Base-by-base conservation (phyloP, 192 early-diverging fungal species). In the Thamnidium elegans region DNA sequence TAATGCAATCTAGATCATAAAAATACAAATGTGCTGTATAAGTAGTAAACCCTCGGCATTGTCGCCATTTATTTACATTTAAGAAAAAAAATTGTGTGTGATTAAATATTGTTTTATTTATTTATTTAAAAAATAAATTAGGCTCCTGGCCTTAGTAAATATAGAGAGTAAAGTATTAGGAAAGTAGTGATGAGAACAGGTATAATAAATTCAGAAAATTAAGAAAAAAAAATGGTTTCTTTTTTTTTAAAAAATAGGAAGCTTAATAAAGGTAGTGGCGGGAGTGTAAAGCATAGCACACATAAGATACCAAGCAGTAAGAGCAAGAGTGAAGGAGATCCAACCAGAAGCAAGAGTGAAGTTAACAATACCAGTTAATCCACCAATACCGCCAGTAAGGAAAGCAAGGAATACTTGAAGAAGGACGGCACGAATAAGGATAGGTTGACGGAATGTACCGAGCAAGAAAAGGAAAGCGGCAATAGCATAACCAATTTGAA, bases 281-380 rank as follows among this genome's bases (percentile, higher is more conserved):
- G 42, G 31, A 7, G 46, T 54, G 39, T 32, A 71, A 5, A 71
- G 14, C 8, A 72, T 54, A 23, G 70, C 64, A 62, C 31, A 19
- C 15, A 44, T 55, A 7, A 66, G 32, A 32, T 72, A 72, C 58
- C 59, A 72, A 11, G 70, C 70, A 23, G 70, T 72, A 23, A 62
- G 2, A 26, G 50, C 17, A n/a, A 72, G 51, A n/a, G 56, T 62
- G 34, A 72, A 50, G 13, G 58, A 62, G 51, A 72, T 54, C 70
- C 70, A 72, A 17, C 70, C 70, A 20, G 58, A 50, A 56, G 46
- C 52, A 14, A 48, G 50, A 10, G 54, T 53, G 1, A 55, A 9
- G 0, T 32, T 20, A 17, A 13, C 15, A 50, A 58, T 55, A 4
- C 51, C 43, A 13, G 36, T 46, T 19, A 58, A 53, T 17, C 45